Percentiles rank a stretch among this genome's conserved stretches.
Evolutionary conservation across 2,329 filamentous ascomycete species (phyloP).

Genomic region (Trichoderma atroviride): DNA sequence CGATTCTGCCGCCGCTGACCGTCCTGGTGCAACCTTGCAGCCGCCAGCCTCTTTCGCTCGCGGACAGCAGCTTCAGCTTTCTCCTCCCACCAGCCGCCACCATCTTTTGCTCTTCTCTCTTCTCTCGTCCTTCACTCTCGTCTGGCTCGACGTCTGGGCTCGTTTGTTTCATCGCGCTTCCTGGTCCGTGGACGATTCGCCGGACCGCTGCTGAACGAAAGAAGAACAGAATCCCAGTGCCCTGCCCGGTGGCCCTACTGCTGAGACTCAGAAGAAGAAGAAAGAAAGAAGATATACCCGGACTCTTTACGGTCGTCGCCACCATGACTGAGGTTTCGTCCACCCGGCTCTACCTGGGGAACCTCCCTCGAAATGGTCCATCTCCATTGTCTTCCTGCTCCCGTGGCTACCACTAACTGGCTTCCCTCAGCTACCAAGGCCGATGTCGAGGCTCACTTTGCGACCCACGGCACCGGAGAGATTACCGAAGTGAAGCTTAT

Average conservation of each 20-base stretch:
- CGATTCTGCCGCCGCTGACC: conserved; percentile 36
- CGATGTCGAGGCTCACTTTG: conserved; percentile 95
- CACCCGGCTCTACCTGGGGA: conserved; percentile 95
- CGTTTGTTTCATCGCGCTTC: neutral
- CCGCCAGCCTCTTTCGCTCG: conserved; percentile 31
- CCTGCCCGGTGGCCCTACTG: conserved; percentile 6
- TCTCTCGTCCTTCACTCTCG: neutral
- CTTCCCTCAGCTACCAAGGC: conserved; percentile 81
- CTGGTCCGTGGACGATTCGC: conserved; percentile 5
- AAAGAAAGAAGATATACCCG: neutral
- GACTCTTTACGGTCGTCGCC: conserved; percentile 31
- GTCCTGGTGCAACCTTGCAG: conserved; percentile 28
- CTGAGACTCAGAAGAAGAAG: neutral
- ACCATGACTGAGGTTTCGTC: conserved; percentile 87
- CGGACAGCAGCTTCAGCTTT: conserved; percentile 13
- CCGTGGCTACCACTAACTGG: conserved; percentile 48
- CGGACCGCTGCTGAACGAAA: conserved; percentile 7
- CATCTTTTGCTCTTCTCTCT: neutral
- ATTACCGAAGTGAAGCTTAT: conserved; percentile 99
- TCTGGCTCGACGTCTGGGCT: neutral
- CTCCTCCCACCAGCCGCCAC: conserved; percentile 5
- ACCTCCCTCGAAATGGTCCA: conserved; percentile 92
- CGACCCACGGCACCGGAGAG: conserved; percentile 91
- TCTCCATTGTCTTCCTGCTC: conserved; percentile 36
- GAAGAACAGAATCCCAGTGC: neutral